phyloP scores from a whole-genome alignment of 345 rosid species.

The Excoecaria cochinchinensis region DNA sequence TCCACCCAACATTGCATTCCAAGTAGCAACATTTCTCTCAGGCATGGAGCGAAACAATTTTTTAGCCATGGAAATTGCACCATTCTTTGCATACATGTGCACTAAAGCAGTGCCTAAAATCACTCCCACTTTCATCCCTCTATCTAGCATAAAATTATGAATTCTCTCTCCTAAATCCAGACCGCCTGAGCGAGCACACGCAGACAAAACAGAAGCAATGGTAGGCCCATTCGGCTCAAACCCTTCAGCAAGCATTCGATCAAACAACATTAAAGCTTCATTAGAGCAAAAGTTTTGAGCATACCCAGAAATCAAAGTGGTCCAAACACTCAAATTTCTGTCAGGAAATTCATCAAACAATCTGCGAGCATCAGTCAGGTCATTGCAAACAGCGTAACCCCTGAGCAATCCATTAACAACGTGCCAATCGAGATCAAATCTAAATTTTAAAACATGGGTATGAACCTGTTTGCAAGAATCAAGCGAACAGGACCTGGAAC shows the following conservation, averaged over 20 bases:
- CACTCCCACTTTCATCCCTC: conserved; percentile 24
- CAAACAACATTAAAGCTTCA: conserved; percentile 29
- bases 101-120: conserved; percentile 31
- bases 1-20: conserved; percentile 29
- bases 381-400: conserved; percentile 13
- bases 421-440: conserved; percentile 25
- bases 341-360: conserved; percentile 21
- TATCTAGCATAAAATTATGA: conserved; percentile 14
- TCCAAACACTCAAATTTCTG: conserved; percentile 21
- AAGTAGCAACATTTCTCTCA: conserved; percentile 27
- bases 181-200: conserved; percentile 26
- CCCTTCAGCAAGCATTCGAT: conserved; percentile 26
- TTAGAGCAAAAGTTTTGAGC: conserved; percentile 20
- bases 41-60: conserved; percentile 25
- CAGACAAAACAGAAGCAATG: conserved; percentile 32
- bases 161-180: conserved; percentile 23
- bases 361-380: conserved; percentile 16
- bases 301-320: conserved; percentile 30
- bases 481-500: conserved; percentile 12
- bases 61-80: conserved; percentile 19
- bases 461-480: conserved; percentile 21
- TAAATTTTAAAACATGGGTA: conserved; percentile 24
- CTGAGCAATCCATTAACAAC: conserved; percentile 23
- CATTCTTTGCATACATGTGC: conserved; percentile 31
- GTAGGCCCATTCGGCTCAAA: conserved; percentile 24